Evolutionary conservation across 1,284 basidiomycete genomes (phyloP), one percentile per base, ranked within the genome.

Genomic region (Puccinia novopanici): DNA sequence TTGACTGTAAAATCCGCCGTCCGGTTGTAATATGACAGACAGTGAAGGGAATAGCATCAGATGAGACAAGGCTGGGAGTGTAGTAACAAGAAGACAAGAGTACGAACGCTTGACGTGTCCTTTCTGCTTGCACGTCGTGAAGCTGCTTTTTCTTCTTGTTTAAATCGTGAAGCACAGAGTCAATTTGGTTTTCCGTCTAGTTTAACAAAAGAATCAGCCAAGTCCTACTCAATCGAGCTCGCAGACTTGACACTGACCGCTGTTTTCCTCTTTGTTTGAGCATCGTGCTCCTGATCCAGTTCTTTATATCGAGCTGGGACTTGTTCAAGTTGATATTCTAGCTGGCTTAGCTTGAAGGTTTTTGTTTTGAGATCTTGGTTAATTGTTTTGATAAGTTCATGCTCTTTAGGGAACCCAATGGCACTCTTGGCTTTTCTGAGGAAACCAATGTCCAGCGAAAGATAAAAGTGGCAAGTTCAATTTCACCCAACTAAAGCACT

Each of bases 361-460:
- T 74, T 63, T 5, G 52, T 67, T 59, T 74, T 81, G 17, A 68
- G 30, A 54, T 74, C 63, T 70, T 94, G 90, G n/a, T 88, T 88
- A 1, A 95, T 88, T 0, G 90, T 89, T 82, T 95, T 93, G 5
- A 97, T 89, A 30, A 91, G 88, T 85, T 97, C 94, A 0, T 97
- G 92, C 85, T 98, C 95, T 50, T 91, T 89, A 0, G 95, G 91
- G 0, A 93, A 94, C 59, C 92, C 89, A 1, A 91, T 87, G 82
- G 91, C 92, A 8, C 94, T 92, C 34, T 89, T 87, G 0, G 91
- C 90, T 87, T 94, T 94, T 59, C 93, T 72, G 54, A 27, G 37
- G 17, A 55, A 42, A 57, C 19, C 42, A 37, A 55, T 57, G 17
- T 0, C 12, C 22, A 59, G 34, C 34, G 34, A 34, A 34, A 34